Conservation (phyloP, 2,329 filamentous ascomycete genomes). For the Fusarium temperatum region DNA sequence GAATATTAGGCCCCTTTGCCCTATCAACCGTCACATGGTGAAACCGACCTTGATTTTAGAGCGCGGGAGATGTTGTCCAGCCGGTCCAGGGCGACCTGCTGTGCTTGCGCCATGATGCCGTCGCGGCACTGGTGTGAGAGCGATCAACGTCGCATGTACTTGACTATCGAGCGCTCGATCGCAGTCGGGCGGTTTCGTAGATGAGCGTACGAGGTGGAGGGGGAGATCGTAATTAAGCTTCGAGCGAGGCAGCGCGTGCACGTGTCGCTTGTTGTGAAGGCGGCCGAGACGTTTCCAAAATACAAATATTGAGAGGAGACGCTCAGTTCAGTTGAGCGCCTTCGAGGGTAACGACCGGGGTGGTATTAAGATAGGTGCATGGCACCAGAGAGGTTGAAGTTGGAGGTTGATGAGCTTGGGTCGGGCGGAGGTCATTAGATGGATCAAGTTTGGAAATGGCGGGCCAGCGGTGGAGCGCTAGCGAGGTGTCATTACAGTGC, state of each 20-base stretch:
- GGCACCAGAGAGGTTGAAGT: conserved; percentile 34
- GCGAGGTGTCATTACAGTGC: conserved; percentile 30
- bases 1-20: conserved; percentile 23
- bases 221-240: conserved; percentile 13
- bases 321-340: conserved; percentile 5
- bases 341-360: conserved; percentile 24
- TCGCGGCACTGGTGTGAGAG: conserved; percentile 34
- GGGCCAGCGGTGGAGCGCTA: conserved; percentile 14
- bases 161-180: conserved; percentile 2
- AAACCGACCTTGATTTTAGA: conserved; percentile 62
- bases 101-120: conserved; percentile 55
- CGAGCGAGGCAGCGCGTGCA: conserved; percentile 20
- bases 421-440: conserved; percentile 36
- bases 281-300: background rate
- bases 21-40: background rate
- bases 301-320: background rate
- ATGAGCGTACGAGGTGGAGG: conserved; percentile 8
- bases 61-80: conserved; percentile 65
- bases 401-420: conserved; percentile 38
- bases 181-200: conserved; percentile 1
- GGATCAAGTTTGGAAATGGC: conserved; percentile 37
- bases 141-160: conserved; percentile 45
- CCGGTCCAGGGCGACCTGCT: conserved; percentile 63
- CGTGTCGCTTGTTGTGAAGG: conserved; percentile 10
- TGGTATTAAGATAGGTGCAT: conserved; percentile 37